Base-by-base conservation (phyloP, 306 rosid species). In the Begonia peltatifolia region DNA sequence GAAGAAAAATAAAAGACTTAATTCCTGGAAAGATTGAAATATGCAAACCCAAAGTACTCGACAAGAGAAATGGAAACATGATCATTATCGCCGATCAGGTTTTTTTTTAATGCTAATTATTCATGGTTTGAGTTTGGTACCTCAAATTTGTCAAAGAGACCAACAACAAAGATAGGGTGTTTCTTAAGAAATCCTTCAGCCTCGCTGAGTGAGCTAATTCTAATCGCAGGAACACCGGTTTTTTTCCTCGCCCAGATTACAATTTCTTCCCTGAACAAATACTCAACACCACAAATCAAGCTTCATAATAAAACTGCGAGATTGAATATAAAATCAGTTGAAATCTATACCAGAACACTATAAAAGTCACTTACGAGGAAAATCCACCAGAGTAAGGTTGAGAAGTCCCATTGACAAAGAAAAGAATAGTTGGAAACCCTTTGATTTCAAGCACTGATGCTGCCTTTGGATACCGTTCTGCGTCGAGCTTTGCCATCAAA, bases 401-500 rank as follows among this genome's bases (percentile, higher is more conserved):
- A 53, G 99, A 80, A 51, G 83, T 71, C 56, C 92, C 99, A 81
- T 90, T 86, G 57, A 86, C 79, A 65, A 86, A 90, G 46, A 90
- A 79, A 55, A 83, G 76, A 76, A 86, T 68, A 55, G 95, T 86
- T 54, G 95, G 99, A 54, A 71, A 90, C 52, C 95, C 99, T 62
- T 83, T 90, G 52, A 90, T 65, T 59, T 83, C 80, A 55, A 90
- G 87, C 35, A 62, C 36, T 4, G 92, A 80, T n/a, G 86, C 95
- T 1, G 99, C 50, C 54, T 80, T 90, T 0, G 95, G 67, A 53
- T 67, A 72, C 61, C 95, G 77, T 22, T 90, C 93, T 41, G 82
- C 94, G 68, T 90, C 99, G 17, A 90, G 66, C 84, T 90, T 90
- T 12, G 94, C 92, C 93, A 86, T 64, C 41, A 86, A 48, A 76